phyloP scores from a whole-genome alignment of 805 yeast species.

The Metschnikowia shivogae region DNA sequence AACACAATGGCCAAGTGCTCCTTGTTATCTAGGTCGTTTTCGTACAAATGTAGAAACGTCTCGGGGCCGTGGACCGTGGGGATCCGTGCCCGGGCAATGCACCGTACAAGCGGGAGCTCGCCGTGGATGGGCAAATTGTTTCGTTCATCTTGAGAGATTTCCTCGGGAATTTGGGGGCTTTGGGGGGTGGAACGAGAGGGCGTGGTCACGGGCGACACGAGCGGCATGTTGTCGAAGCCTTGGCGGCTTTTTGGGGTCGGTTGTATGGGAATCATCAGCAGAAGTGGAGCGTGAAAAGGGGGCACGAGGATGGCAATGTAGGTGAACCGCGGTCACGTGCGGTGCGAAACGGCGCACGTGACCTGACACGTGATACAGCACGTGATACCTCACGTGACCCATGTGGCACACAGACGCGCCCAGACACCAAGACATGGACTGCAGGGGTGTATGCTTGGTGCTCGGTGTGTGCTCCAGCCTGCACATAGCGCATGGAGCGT shows the following conservation, averaged over 20 bases:
- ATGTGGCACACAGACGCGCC: no score
- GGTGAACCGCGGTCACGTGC: no score
- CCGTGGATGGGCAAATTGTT: conserved; percentile 43
- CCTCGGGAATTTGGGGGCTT: conserved; percentile 12
- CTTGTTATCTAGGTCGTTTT: conserved; percentile 80
- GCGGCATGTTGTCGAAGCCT: conserved; percentile 16
- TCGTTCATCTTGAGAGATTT: conserved; percentile 23
- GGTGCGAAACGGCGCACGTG: no score
- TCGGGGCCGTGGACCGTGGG: conserved; percentile 96
- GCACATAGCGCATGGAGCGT: no score
- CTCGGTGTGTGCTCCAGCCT: no score
- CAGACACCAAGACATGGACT: no score
- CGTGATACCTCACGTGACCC: no score
- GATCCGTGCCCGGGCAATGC: conserved; percentile 91
- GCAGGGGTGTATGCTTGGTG: no score
- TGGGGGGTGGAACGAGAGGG: conserved; percentile 8
- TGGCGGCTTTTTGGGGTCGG: conserved; percentile 8
- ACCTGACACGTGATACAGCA: no score
- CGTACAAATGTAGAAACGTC: conserved; percentile 83
- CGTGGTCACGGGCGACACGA: conserved; percentile 18
- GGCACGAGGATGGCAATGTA: background rate
- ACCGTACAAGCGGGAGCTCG: conserved; percentile 67
- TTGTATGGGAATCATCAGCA: conserved; percentile 8
- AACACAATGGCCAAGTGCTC: conserved; percentile 97
- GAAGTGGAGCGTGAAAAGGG: background rate